Evolutionary conservation across 257 asterid species (phyloP).

Genomic region (Lycium barbarum): DNA sequence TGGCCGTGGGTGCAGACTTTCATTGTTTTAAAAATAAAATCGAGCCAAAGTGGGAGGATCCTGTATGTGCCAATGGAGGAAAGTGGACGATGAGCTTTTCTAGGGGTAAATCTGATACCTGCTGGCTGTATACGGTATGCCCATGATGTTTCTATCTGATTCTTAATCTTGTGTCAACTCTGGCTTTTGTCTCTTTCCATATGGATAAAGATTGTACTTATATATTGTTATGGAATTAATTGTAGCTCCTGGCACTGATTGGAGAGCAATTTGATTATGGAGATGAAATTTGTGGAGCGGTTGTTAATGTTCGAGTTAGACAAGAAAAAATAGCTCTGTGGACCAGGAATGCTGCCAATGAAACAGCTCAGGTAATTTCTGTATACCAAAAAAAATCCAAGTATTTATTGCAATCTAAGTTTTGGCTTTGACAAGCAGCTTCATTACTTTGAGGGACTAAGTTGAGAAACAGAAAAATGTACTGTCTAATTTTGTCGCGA

Average conservation of each 20-base stretch:
- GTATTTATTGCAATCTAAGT: not conserved
- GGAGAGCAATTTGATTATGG: slow-evolving; percentile 96
- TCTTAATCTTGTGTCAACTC: slow-evolving; percentile 19
- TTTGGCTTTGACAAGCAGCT: slow-evolving; percentile 13
- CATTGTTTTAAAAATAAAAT: slow-evolving; percentile 86
- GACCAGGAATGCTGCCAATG: slow-evolving; percentile 97
- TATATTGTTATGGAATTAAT: slow-evolving; percentile 29
- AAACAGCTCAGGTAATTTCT: slow-evolving; percentile 84
- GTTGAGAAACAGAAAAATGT: slow-evolving; percentile 10
- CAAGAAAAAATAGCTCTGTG: slow-evolving; percentile 81
- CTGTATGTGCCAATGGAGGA: slow-evolving; percentile 94
- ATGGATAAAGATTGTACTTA: not conserved
- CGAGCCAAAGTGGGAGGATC: slow-evolving; percentile 96
- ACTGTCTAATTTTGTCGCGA: not conserved
- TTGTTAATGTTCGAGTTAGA: slow-evolving; percentile 73
- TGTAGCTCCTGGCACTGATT: slow-evolving; percentile 89
- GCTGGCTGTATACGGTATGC: slow-evolving; percentile 89
- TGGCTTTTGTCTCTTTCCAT: slow-evolving; percentile 12
- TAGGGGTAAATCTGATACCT: slow-evolving; percentile 75
- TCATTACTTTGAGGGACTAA: slow-evolving; percentile 3
- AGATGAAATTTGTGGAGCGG: slow-evolving; percentile 99
- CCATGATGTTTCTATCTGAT: slow-evolving; percentile 1
- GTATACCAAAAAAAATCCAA: not conserved
- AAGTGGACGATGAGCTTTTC: slow-evolving; percentile 71
- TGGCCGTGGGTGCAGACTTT: slow-evolving; percentile 72